phyloP scores from a whole-genome alignment of 148 eudicot genomes.

The Silene latifolia region DNA sequence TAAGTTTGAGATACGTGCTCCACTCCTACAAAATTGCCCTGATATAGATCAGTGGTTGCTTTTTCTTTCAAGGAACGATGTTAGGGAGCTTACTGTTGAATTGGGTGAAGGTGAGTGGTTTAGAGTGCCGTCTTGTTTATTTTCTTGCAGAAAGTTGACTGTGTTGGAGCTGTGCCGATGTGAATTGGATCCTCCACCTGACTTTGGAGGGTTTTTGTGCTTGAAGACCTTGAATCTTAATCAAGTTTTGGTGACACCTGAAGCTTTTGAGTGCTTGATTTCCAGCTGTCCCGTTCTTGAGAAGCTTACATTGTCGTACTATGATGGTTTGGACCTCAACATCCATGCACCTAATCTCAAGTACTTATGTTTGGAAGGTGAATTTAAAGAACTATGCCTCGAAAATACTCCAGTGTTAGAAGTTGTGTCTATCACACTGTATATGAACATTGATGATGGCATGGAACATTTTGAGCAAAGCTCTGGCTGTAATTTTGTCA shows the following conservation, averaged over 20 bases:
- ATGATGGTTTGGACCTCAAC: slow-evolving; percentile 57
- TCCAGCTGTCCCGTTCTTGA: slow-evolving; percentile 64
- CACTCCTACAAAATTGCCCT: slow-evolving; percentile 46
- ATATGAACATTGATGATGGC: slow-evolving; percentile 65
- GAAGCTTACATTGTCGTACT: slow-evolving; percentile 59
- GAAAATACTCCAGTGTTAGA: slow-evolving; percentile 52
- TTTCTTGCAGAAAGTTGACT: slow-evolving; percentile 46
- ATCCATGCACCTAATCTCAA: slow-evolving; percentile 70
- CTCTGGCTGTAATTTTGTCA: slow-evolving; percentile 54
- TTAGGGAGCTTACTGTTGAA: slow-evolving; percentile 60
- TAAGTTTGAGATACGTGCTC: slow-evolving; percentile 51
- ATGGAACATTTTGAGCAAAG: slow-evolving; percentile 62
- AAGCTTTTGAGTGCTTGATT: slow-evolving; percentile 54
- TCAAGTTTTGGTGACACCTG: slow-evolving; percentile 55
- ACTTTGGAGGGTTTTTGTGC: slow-evolving; percentile 48
- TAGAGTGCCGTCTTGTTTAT: slow-evolving; percentile 62
- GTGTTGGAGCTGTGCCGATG: slow-evolving; percentile 67
- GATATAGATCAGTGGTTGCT: slow-evolving; percentile 82
- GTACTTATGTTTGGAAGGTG: slow-evolving; percentile 63
- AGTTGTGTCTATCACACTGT: slow-evolving; percentile 51
- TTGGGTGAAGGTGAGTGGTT: slow-evolving; percentile 69
- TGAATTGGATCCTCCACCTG: slow-evolving; percentile 59
- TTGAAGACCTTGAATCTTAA: slow-evolving; percentile 61
- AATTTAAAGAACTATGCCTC: slow-evolving; percentile 59
- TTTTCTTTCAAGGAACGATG: slow-evolving; percentile 58